Percentiles rank a stretch among this genome's conserved stretches.
phyloP scores from a whole-genome alignment of 805 yeast genomes.

The Dipodascus albidus region DNA sequence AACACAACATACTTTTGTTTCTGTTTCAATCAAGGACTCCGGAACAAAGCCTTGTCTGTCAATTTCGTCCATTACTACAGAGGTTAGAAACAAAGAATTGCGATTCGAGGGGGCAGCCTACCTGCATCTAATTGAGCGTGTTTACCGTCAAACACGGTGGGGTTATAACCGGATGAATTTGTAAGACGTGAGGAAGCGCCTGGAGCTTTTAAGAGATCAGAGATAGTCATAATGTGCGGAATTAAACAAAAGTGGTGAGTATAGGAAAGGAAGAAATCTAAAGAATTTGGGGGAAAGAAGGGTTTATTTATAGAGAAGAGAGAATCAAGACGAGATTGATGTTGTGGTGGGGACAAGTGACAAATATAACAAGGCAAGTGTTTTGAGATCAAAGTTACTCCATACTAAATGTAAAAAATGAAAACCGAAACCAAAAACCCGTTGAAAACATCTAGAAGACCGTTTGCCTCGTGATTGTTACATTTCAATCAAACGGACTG shows the following conservation, averaged over 20 bases:
- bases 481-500: no score
- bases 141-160: slow-evolving; percentile 68
- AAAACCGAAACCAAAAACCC: no score
- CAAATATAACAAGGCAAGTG: background rate
- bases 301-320: background rate
- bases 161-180: slow-evolving; percentile 48
- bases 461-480: no score
- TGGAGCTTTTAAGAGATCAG: background rate
- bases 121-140: slow-evolving; percentile 59
- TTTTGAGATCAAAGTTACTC: background rate
- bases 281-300: background rate
- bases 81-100: background rate
- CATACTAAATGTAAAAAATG: background rate
- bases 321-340: background rate
- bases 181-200: background rate
- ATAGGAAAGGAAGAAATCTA: background rate
- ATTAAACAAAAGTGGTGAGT: background rate
- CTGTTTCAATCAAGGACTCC: slow-evolving; percentile 70
- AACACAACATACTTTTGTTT: slow-evolving; percentile 43
- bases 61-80: slow-evolving; percentile 58
- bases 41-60: slow-evolving; percentile 86
- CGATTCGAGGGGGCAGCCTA: slow-evolving; percentile 7
- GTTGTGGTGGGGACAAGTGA: background rate
- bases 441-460: no score
- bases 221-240: background rate